A percentile compares a stretch with the other conserved stretches of the same genome.
These are phyloP conservation scores for Russula abietina DNA, from an alignment of 768 basidiomycete species.

Conservation along the genomic window DNA sequence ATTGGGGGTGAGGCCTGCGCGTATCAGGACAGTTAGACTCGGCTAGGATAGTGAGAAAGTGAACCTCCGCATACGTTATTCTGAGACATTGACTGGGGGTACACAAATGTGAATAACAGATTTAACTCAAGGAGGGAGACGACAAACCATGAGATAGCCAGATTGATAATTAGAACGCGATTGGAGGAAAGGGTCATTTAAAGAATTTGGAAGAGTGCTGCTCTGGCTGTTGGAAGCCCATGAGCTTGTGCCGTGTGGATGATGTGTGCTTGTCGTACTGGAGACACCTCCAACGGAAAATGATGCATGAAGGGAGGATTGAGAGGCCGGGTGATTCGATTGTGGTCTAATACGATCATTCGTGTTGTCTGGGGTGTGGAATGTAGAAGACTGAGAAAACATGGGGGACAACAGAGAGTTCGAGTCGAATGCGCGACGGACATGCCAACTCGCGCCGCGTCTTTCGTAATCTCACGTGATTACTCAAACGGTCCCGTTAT, in stretches of 20 bases:
- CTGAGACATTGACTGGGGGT: slow-evolving; percentile 53
- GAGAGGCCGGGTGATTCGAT: slow-evolving; percentile 23
- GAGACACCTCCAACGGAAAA: slow-evolving; percentile 62
- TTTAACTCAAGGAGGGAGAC: not conserved
- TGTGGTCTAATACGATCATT: slow-evolving; percentile 12
- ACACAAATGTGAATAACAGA: not conserved
- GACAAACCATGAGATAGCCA: slow-evolving; percentile 70
- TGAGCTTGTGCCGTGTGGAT: slow-evolving; percentile 43
- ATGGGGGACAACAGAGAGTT: not conserved
- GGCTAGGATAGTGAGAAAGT: not conserved
- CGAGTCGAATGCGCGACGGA: not conserved
- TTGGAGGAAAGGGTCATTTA: slow-evolving; percentile 64
- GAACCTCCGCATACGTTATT: slow-evolving; percentile 39
- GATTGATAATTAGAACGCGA: slow-evolving; percentile 73
- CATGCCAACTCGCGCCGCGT: not conserved
- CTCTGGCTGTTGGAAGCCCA: slow-evolving; percentile 48
- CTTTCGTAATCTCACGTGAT: not conserved
- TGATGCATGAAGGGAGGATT: slow-evolving; percentile 30
- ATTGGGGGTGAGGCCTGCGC: slow-evolving; percentile 41
- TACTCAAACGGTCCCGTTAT: too few relatives aligned
- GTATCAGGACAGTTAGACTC: not conserved
- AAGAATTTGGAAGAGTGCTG: slow-evolving; percentile 42
- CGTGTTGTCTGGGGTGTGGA: slow-evolving; percentile 11
- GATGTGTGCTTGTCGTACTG: slow-evolving; percentile 39
- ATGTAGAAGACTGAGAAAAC: slow-evolving; percentile 20